Percentiles rank a stretch among this genome's conserved stretches.
These are phyloP conservation scores for Zymoseptoria pseudotritici DNA, from an alignment of 2,329 filamentous ascomycete genomes.

Conservation along the genomic window DNA sequence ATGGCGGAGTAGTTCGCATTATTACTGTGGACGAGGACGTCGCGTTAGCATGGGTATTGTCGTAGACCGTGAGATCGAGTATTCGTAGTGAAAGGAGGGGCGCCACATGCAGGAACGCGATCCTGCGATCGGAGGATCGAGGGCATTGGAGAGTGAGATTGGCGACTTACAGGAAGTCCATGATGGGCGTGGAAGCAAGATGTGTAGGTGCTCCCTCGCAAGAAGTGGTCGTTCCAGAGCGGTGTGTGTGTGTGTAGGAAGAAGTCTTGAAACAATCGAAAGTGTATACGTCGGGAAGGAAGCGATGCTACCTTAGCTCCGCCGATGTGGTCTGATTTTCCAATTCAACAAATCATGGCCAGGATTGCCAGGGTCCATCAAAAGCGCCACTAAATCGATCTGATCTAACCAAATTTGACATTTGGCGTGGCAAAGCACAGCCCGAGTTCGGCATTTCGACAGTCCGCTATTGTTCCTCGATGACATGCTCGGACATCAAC, in stretches of 20 bases:
- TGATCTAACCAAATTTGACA: background rate
- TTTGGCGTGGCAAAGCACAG: background rate
- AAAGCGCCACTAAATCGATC: background rate
- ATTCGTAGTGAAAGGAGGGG: background rate
- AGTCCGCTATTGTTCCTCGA: background rate
- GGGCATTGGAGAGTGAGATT: background rate
- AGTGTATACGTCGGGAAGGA: background rate
- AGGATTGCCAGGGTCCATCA: background rate
- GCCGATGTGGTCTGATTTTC: background rate
- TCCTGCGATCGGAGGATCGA: background rate
- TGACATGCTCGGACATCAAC: background rate
- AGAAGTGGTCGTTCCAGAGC: background rate
- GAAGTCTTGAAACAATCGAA: background rate
- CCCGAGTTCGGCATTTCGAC: background rate
- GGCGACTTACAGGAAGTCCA: slow-evolving; percentile 21
- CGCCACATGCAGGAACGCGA: slow-evolving; percentile 4
- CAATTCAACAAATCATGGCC: background rate
- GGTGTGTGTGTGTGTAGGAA: background rate
- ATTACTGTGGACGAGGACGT: slow-evolving; percentile 13
- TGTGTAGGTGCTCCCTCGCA: background rate
- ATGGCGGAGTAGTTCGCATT: slow-evolving; percentile 28
- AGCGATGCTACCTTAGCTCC: background rate
- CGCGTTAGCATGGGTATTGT: background rate
- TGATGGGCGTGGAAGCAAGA: slow-evolving; percentile 10
- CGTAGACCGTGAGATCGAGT: background rate